Percentiles rank a stretch among this genome's conserved stretches.
Conservation (phyloP, 306 rosid genomes). For the Glycine soja region DNA sequence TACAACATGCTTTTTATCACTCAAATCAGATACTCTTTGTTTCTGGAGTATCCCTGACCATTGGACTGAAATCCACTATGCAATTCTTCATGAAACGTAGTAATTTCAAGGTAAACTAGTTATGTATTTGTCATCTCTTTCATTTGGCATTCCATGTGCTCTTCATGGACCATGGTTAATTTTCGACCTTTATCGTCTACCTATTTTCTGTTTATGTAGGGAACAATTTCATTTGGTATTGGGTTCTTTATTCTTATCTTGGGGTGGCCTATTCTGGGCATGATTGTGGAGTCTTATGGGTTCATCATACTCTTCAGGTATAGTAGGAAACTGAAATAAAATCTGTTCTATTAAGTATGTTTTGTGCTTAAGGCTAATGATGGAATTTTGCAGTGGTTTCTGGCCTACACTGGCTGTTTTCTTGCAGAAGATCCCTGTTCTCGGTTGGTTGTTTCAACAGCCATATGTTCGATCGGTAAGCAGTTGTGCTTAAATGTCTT, state of each 20-base stretch:
- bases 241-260: constrained; percentile 84
- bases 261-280: constrained; percentile 96
- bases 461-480: constrained; percentile 85
- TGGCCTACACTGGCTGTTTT: constrained; percentile 97
- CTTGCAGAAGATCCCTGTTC: constrained; percentile 85
- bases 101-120: constrained; percentile 72
- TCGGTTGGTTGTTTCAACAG: constrained; percentile 91
- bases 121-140: constrained; percentile 34
- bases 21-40: constrained; percentile 84
- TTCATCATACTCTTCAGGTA: constrained; percentile 92
- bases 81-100: constrained; percentile 95
- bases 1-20: constrained; percentile 37
- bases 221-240: constrained; percentile 83
- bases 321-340: constrained; percentile 28
- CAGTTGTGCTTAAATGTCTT: constrained; percentile 25
- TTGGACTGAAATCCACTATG: constrained; percentile 86
- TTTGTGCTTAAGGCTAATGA: constrained; percentile 41
- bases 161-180: constrained; percentile 11
- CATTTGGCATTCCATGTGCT: not conserved
- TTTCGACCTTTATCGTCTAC: not conserved
- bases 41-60: constrained; percentile 92
- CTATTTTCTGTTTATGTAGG: constrained; percentile 54
- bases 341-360: constrained; percentile 24
- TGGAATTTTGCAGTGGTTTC: constrained; percentile 81
- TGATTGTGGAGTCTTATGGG: constrained; percentile 89